A percentile compares a stretch with the other conserved stretches of the same genome.
Conservation (phyloP, 2,329 filamentous ascomycete species). For the Colletotrichum ledebouriae region DNA sequence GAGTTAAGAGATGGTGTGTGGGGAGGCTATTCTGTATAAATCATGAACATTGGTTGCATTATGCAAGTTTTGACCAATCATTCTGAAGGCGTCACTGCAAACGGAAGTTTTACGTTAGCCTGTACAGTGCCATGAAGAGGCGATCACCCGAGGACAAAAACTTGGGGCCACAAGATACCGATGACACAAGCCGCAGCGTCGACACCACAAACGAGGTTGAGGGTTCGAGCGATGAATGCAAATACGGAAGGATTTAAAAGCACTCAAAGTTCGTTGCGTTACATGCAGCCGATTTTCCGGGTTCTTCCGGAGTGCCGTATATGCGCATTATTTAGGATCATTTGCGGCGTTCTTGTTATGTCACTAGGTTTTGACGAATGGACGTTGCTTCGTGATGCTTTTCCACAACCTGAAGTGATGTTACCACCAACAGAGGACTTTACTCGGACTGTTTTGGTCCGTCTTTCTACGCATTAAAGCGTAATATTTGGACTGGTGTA, state of each 20-base stretch:
- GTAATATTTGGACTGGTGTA: no score
- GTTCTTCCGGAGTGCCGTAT: no score
- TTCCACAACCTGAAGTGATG: no score
- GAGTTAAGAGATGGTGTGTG: neutral
- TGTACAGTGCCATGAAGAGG: neutral
- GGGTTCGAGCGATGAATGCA: neutral
- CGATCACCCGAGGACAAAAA: neutral
- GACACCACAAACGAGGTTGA: neutral
- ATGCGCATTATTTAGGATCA: no score
- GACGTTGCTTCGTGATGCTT: no score
- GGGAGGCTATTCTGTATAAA: constrained; percentile 17
- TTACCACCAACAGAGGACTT: no score
- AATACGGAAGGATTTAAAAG: neutral
- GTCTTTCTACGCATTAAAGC: neutral
- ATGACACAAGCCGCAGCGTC: neutral
- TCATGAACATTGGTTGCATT: constrained; percentile 8
- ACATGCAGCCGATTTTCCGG: neutral
- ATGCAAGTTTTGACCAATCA: neutral
- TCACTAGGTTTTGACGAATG: no score
- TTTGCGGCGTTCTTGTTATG: no score
- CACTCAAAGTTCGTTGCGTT: neutral
- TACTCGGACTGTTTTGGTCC: neutral
- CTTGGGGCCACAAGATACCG: no score
- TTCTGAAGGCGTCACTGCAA: neutral
- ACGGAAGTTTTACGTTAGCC: neutral